These are phyloP conservation scores for Neoarthrinium moseri DNA, from an alignment of 2,329 filamentous ascomycete species.

Conservation along the genomic window DNA sequence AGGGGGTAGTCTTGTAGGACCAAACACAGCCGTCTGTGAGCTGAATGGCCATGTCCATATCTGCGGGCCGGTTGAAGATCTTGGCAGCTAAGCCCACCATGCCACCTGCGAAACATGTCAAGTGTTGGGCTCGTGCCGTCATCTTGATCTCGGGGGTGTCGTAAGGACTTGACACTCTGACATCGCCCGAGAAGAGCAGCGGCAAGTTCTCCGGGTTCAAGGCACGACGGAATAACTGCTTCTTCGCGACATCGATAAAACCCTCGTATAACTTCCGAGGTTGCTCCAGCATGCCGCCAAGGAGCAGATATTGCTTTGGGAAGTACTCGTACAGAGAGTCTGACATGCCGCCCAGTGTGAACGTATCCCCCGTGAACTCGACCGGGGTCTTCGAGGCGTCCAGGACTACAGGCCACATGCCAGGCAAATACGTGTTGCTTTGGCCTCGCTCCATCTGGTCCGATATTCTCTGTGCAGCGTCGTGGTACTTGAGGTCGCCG, in stretches of 20 bases:
- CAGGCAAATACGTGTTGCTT: conserved; percentile 53
- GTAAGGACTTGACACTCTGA: conserved; percentile 25
- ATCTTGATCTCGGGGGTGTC: conserved; percentile 21
- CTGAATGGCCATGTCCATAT: conserved; percentile 55
- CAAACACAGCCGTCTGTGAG: conserved; percentile 65
- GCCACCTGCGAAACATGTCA: conserved; percentile 63
- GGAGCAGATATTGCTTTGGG: conserved; percentile 63
- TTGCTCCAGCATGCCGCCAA: conserved; percentile 58
- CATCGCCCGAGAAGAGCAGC: conserved; percentile 49
- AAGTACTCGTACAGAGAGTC: conserved; percentile 67
- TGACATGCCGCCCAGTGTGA: conserved; percentile 54
- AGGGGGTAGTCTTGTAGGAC: conserved; percentile 56
- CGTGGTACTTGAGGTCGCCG: conserved; percentile 58
- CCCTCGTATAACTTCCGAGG: conserved; percentile 44
- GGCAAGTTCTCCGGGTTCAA: conserved; percentile 40
- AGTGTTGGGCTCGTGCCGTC: conserved; percentile 47
- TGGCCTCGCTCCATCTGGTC: conserved; percentile 55
- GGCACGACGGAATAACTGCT: conserved; percentile 41
- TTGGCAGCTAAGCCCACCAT: conserved; percentile 64
- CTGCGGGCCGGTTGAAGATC: conserved; percentile 53
- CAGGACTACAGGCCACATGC: conserved; percentile 60
- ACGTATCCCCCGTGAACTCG: conserved; percentile 48
- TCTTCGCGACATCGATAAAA: conserved; percentile 44
- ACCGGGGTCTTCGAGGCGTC: conserved; percentile 55
- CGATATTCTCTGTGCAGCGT: conserved; percentile 57